These are phyloP conservation scores for Rusavskia elegans DNA, from an alignment of 495 filamentous ascomycete species.

Conservation along the genomic window DNA sequence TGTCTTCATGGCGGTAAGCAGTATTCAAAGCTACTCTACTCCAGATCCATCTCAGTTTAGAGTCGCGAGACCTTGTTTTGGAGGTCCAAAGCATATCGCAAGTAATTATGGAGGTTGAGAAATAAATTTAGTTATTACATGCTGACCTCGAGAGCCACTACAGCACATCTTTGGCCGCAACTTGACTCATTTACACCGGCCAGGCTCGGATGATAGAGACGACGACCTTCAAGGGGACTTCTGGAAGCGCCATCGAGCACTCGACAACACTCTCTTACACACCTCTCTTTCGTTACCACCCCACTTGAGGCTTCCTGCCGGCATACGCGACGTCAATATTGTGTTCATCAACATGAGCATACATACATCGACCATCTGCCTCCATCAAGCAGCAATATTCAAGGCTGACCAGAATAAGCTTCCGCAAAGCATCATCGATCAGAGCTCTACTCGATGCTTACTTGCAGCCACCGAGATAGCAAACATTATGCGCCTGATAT, in stretches of 20 bases:
- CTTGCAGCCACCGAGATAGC: constrained; percentile 88
- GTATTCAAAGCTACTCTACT: too few species aligned
- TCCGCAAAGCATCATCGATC: constrained; percentile 57
- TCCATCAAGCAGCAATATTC: constrained; percentile 95
- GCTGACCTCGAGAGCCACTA: too few species aligned
- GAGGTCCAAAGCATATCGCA: too few species aligned
- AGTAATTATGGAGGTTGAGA: too few species aligned
- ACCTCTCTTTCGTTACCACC: constrained; percentile 69
- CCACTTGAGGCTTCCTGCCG: constrained; percentile 66
- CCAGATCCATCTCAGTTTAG: too few species aligned
- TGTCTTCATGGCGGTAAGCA: constrained; percentile 47
- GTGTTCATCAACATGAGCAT: constrained; percentile 95
- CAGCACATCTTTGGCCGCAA: constrained; percentile 80
- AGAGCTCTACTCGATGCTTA: constrained; percentile 86
- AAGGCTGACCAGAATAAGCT: constrained; percentile 85
- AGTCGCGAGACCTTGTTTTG: too few species aligned
- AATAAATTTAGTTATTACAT: too few species aligned
- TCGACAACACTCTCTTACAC: constrained; percentile 83
- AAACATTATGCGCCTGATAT: constrained; percentile 91
- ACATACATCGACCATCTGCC: constrained; percentile 89
- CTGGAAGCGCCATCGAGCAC: constrained; percentile 80
- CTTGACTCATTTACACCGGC: constrained; percentile 82
- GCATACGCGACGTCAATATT: constrained; percentile 65
- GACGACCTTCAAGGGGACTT: constrained; percentile 86
- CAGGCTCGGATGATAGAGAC: constrained; percentile 65